Evolutionary conservation across 2,329 filamentous ascomycete species (phyloP), one percentile per base, ranked within the genome.

Genomic region (Thelonectria rubi): DNA sequence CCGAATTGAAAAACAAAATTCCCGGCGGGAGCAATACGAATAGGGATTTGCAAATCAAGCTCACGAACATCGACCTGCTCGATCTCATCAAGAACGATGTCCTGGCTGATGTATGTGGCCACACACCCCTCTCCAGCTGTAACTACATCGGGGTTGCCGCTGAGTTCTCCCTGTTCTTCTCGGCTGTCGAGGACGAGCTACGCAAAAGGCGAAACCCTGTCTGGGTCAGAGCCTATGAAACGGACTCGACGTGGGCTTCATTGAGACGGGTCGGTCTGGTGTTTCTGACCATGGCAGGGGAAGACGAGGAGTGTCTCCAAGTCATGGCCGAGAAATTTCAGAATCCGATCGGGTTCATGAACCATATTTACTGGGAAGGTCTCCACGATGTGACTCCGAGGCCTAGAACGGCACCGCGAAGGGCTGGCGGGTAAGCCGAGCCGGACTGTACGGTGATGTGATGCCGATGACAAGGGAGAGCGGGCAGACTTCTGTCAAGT

Each of bases 131-230:
- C 1, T 77, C 73, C 0, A 69, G 70, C 18, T 17, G 79, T 5
- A 80, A 80, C 63, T 79, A 76, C 43, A 15, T 76, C 10, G 72
- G 58, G 50, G 64, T 74, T 1, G 73, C 70, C 3, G 42, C 42
- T 0, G 18, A 34, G 6, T 66, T 76, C 11, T 49, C 76, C 46
- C 34, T 66, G 3, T 26, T 68, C 0, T 78, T 76, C 24, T 15
- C 14, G 1, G 18, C 50, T 9, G 66, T 79, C 11, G 75, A 80
- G 51, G 48, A 61, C 0, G 46, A 69, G 30, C 64, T 80, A 24
- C 58, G 62, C 3, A 20, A 62, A 18, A 18, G 62, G 3, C 58
- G 67, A 3, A 75, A 77, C n/a, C 68, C 65, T 9, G 5, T 47
- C 1, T 67, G 54, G 0, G 18, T 54, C 1, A n/a, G 57, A 14